These are phyloP conservation scores for Vigna hirtella DNA, from an alignment of 306 rosid species.

Conservation along the genomic window DNA sequence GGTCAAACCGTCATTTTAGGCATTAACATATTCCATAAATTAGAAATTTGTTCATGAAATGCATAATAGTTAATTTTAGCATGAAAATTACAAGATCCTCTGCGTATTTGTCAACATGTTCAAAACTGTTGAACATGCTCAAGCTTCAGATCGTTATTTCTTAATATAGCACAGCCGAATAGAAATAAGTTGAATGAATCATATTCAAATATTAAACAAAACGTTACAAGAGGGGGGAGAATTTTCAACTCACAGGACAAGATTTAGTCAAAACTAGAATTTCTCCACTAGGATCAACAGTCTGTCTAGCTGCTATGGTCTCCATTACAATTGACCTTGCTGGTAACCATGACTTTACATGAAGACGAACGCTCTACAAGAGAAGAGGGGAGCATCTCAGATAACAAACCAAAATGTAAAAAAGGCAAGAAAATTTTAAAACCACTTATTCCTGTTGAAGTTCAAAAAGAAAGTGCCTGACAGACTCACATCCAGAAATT, in stretches of 20 bases:
- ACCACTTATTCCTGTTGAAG: neutral
- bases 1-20: slow-evolving; percentile 9
- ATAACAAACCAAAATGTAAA: slow-evolving; percentile 33
- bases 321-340: slow-evolving; percentile 91
- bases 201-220: slow-evolving; percentile 21
- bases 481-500: slow-evolving; percentile 76
- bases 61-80: neutral
- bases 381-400: slow-evolving; percentile 16
- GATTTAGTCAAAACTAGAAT: slow-evolving; percentile 76
- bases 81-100: neutral
- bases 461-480: neutral
- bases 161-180: slow-evolving; percentile 9
- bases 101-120: slow-evolving; percentile 9
- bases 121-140: slow-evolving; percentile 16
- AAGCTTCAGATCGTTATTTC: slow-evolving; percentile 37
- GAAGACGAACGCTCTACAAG: slow-evolving; percentile 76
- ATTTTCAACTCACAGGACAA: slow-evolving; percentile 84
- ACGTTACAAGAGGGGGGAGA: slow-evolving; percentile 5
- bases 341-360: slow-evolving; percentile 94
- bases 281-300: slow-evolving; percentile 88
- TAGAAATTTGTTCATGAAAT: neutral
- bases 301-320: slow-evolving; percentile 72
- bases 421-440: neutral
- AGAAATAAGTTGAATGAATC: slow-evolving; percentile 19
- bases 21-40: slow-evolving; percentile 11